Conservation (phyloP, 164 flowering plant species). For the Buxus sempervirens region DNA sequence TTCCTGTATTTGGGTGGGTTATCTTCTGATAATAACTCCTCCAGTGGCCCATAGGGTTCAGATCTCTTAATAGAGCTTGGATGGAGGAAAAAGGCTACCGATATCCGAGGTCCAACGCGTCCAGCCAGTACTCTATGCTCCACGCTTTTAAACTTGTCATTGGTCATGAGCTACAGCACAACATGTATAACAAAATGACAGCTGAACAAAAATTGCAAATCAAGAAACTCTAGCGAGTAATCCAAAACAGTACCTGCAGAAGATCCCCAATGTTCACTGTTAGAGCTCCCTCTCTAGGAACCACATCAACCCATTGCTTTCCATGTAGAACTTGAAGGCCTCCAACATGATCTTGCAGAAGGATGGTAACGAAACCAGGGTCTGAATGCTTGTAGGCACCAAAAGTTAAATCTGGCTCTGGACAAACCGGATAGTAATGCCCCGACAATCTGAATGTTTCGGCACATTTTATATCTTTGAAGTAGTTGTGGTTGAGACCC, state of each 20-base stretch:
- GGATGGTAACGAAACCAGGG: conserved; percentile 5
- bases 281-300: conserved; percentile 1
- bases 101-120: conserved; percentile 16
- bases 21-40: conserved; percentile 11
- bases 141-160: conserved; percentile 30
- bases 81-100: conserved; percentile 19
- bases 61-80: conserved; percentile 18
- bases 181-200: not conserved
- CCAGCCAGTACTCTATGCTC: conserved; percentile 23
- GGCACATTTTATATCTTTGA: conserved; percentile 4
- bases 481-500: conserved; percentile 5
- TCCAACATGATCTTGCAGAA: conserved; percentile 4
- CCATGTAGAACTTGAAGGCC: conserved; percentile 10
- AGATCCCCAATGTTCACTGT: conserved; percentile 2
- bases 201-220: not conserved
- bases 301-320: conserved; percentile 16
- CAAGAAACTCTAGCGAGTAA: not conserved
- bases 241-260: not conserved
- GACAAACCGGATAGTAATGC: conserved; percentile 17
- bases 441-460: not conserved
- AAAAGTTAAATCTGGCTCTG: conserved; percentile 14
- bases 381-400: conserved; percentile 5
- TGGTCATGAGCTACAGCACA: conserved; percentile 23
- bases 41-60: no score
- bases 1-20: conserved; percentile 17